These are phyloP conservation scores for Roridomyces roridus DNA, from an alignment of 768 basidiomycete species.

Conservation along the genomic window DNA sequence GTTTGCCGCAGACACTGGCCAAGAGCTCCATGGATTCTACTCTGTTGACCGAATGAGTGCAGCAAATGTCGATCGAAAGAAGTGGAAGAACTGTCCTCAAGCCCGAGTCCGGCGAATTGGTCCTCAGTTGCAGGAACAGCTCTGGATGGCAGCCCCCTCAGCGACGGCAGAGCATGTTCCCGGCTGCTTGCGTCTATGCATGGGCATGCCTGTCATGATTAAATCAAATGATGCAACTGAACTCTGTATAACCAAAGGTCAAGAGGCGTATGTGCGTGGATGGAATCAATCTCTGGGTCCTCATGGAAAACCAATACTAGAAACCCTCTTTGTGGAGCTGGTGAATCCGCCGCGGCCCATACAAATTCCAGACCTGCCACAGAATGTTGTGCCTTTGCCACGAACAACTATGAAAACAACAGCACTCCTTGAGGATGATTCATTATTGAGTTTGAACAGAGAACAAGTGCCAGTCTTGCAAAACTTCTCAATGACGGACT, in stretches of 20 bases:
- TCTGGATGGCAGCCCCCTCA: conserved; percentile 32
- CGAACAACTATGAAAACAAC: background rate
- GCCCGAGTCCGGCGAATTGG: background rate
- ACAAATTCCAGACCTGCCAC: conserved; percentile 31
- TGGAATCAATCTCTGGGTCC: conserved; percentile 23
- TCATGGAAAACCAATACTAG: background rate
- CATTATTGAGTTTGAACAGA: background rate
- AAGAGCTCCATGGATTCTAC: conserved; percentile 32
- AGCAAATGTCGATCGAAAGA: background rate
- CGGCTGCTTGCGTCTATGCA: conserved; percentile 34
- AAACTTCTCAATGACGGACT: background rate
- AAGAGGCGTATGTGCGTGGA: conserved; percentile 33
- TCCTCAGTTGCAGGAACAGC: conserved; percentile 14
- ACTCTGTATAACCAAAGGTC: conserved; percentile 40
- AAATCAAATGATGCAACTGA: background rate
- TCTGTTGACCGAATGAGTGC: conserved; percentile 20
- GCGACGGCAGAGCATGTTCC: conserved; percentile 31
- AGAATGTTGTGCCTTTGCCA: conserved; percentile 38
- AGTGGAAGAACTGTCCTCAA: background rate
- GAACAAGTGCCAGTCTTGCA: background rate
- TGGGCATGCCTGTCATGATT: conserved; percentile 34
- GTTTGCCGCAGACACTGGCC: conserved; percentile 38
- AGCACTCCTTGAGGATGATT: conserved; percentile 6
- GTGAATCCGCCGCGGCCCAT: conserved; percentile 29
- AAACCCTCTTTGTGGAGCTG: conserved; percentile 28